Percentiles rank a stretch among this genome's conserved stretches.
Evolutionary conservation across 495 filamentous ascomycete species (phyloP).

Genomic region (Aspergillus sclerotioniger): DNA sequence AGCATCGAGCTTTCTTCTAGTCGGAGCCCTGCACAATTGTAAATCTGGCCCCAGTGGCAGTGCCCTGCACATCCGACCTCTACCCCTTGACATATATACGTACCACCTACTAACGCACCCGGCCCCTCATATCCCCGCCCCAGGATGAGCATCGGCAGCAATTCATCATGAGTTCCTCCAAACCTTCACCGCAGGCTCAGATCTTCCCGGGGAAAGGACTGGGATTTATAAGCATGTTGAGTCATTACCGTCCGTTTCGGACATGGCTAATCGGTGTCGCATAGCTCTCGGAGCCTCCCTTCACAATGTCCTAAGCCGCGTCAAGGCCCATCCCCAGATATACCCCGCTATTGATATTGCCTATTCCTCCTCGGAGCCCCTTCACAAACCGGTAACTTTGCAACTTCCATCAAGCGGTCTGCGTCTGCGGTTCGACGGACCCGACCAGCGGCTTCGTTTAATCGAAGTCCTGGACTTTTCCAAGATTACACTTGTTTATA

Average conservation of each 20-base stretch:
- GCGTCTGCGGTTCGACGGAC: slow-evolving; percentile 87
- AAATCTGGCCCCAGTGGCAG: background rate
- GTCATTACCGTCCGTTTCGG: slow-evolving; percentile 7
- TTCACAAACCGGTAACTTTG: slow-evolving; percentile 69
- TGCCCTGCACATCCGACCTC: background rate
- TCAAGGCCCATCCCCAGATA: slow-evolving; percentile 77
- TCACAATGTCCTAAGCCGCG: slow-evolving; percentile 77
- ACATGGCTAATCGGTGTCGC: slow-evolving; percentile 23
- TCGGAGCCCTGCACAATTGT: too few species aligned
- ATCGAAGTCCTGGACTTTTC: slow-evolving; percentile 91
- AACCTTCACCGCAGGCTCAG: slow-evolving; percentile 52
- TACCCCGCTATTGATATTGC: slow-evolving; percentile 82
- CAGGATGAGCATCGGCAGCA: slow-evolving; percentile 18
- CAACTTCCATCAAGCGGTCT: slow-evolving; percentile 80
- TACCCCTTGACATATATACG: background rate
- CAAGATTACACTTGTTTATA: slow-evolving; percentile 79
- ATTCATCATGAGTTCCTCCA: slow-evolving; percentile 47
- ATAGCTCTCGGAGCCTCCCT: slow-evolving; percentile 84
- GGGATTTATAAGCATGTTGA: slow-evolving; percentile 68
- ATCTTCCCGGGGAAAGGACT: slow-evolving; percentile 74
- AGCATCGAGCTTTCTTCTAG: background rate
- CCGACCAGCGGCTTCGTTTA: slow-evolving; percentile 84
- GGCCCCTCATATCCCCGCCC: slow-evolving; percentile 14
- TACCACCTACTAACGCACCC: slow-evolving; percentile 5
- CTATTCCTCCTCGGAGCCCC: slow-evolving; percentile 68